Evolutionary conservation across 805 yeast genomes (phyloP).

Genomic region (Cyberlindnera xishuangbannaensis): DNA sequence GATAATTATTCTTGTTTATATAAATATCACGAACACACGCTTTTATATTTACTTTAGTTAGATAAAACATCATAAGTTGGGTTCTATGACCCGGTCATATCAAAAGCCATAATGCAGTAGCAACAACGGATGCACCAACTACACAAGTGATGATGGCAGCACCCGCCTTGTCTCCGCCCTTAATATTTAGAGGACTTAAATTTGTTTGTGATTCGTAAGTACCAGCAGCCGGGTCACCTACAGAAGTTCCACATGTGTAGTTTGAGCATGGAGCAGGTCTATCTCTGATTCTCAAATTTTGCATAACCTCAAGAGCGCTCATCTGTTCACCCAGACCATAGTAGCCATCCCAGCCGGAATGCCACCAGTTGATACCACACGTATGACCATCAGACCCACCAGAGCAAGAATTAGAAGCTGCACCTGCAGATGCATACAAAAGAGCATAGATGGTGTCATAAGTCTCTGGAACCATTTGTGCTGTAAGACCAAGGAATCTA

Average conservation of each 20-base stretch:
- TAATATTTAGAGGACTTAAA: constrained; percentile 33
- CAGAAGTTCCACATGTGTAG: constrained; percentile 58
- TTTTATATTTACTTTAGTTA: too few species aligned
- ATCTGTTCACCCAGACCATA: constrained; percentile 86
- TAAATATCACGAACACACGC: too few species aligned
- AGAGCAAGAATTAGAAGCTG: constrained; percentile 72
- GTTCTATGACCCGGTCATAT: too few species aligned
- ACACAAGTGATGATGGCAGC: constrained; percentile 61
- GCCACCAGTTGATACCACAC: constrained; percentile 73
- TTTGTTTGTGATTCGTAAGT: constrained; percentile 32
- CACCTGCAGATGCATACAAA: constrained; percentile 50
- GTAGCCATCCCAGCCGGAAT: constrained; percentile 52
- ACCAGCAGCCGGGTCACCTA: constrained; percentile 63
- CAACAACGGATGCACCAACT: constrained; percentile 36
- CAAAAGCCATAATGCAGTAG: constrained; percentile 35
- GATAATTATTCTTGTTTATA: neutral
- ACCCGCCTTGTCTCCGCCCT: constrained; percentile 49
- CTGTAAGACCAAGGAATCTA: constrained; percentile 58
- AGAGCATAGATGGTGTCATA: constrained; percentile 38
- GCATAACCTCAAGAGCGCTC: constrained; percentile 60
- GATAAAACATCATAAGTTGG: too few species aligned
- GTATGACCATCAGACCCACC: constrained; percentile 82
- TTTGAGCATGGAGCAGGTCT: constrained; percentile 55
- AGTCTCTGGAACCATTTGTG: constrained; percentile 53
- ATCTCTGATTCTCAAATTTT: constrained; percentile 30